Evolutionary conservation across 371 early-diverging fungal species (phyloP), one percentile per base, ranked within the genome.

Genomic region (Mucor mucedo): DNA sequence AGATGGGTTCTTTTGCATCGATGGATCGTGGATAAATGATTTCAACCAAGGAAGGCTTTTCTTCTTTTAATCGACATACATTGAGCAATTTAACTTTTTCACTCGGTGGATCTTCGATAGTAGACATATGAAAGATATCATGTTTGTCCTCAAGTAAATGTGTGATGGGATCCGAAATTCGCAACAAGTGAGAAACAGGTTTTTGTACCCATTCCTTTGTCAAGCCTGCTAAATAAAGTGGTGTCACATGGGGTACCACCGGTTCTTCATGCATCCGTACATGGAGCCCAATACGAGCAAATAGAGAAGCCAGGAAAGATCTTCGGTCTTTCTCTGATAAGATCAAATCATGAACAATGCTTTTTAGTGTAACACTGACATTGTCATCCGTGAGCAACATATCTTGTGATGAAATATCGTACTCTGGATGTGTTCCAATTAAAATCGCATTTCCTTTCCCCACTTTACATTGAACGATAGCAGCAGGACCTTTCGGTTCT

Each of bases 341-440:
- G 16, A 68, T 55, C 45, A 89, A 56, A 8, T 69, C 70, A 2
- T 69, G 57, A 8, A 88, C 66, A 16, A 89, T 65, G 10, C 72
- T 44, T 63, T 72, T 50, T 64, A 58, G n/a, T 60, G 42, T 55
- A 44, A 58, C n/a, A 60, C 56, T 65, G 32, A 68, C 69, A 29
- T 29, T 16, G n/a, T 79, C 66, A 9, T 78, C 75, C 3, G 70
- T 69, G 28, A 76, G 62, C 28, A 62, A 52, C 9, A 75, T 60
- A 60, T 76, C 79, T 59, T 85, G 45, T 40, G 70, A 76, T 14
- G 78, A 63, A 48, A 87, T 79, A 38, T 85, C 85, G 66, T 90
- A 93, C 68, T 93, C 94, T 5, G 90, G 87, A 58, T 93, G 94
- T 13, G 89, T 71, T 1, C 89, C 91, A 2, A 87, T 75, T 28